Conservation (phyloP, 2,329 filamentous ascomycete genomes). For the Exophiala sp. region DNA sequence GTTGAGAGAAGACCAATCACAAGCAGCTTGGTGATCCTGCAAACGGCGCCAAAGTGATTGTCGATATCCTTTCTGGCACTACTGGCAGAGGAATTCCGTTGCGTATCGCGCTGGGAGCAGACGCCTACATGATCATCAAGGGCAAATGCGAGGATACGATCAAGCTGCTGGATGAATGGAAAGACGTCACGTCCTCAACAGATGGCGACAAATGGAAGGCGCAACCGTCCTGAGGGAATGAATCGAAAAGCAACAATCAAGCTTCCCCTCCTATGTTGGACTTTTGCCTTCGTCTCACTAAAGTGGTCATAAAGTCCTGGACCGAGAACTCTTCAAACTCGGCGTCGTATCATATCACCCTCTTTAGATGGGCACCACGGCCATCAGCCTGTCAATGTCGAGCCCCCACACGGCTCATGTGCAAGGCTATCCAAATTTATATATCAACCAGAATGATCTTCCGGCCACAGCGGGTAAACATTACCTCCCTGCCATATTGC, state of each 20-base stretch:
- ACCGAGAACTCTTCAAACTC: too few species aligned
- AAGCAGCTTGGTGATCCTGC: constrained; percentile 55
- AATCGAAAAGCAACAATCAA: background rate
- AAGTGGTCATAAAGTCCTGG: too few species aligned
- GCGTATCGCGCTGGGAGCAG: constrained; percentile 54
- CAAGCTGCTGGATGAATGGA: constrained; percentile 50
- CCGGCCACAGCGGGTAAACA: too few species aligned
- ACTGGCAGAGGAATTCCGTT: constrained; percentile 51
- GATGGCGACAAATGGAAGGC: constrained; percentile 13
- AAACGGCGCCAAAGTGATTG: constrained; percentile 52
- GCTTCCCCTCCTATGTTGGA: background rate
- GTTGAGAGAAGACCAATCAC: constrained; percentile 33
- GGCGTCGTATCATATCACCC: too few species aligned
- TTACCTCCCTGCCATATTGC: too few species aligned
- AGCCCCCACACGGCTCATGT: too few species aligned
- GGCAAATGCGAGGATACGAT: constrained; percentile 45
- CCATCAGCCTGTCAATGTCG: too few species aligned
- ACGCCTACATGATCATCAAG: constrained; percentile 44
- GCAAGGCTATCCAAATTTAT: too few species aligned
- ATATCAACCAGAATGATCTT: too few species aligned
- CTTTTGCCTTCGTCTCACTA: too few species aligned
- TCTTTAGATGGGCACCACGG: too few species aligned
- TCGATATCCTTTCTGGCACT: constrained; percentile 55
- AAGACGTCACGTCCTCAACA: constrained; percentile 41
- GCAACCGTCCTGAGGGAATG: background rate